These are phyloP conservation scores for Boletus eberwhitei DNA, from an alignment of 768 basidiomycete species.

Conservation along the genomic window DNA sequence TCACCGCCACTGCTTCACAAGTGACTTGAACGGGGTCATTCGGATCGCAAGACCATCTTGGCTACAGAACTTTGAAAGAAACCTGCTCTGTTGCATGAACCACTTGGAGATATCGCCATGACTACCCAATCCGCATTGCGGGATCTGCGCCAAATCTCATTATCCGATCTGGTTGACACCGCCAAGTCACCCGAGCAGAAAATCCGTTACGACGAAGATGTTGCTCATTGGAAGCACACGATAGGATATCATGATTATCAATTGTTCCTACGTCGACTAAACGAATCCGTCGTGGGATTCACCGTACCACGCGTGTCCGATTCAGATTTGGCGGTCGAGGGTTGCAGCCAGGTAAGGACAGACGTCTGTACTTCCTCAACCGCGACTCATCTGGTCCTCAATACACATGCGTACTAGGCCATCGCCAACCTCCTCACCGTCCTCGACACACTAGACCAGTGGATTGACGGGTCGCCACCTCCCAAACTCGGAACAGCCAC, in stretches of 20 bases:
- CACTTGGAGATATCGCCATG: conserved; percentile 5
- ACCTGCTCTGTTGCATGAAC: not conserved
- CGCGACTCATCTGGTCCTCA: not conserved
- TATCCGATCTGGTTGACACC: conserved; percentile 18
- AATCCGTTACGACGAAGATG: conserved; percentile 72
- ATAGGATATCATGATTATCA: conserved; percentile 71
- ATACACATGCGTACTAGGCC: conserved; percentile 35
- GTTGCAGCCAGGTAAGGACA: conserved; percentile 19
- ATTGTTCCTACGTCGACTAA: conserved; percentile 72
- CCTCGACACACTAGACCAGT: conserved; percentile 61
- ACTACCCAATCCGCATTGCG: conserved; percentile 14
- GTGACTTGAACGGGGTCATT: not conserved
- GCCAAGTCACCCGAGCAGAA: conserved; percentile 41
- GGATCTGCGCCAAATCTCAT: conserved; percentile 32
- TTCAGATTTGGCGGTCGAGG: not conserved
- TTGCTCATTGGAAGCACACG: conserved; percentile 68
- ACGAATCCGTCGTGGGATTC: conserved; percentile 71
- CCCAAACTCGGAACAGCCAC: conserved; percentile 44
- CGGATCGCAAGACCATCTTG: not conserved
- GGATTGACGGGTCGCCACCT: conserved; percentile 83
- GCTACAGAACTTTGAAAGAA: not conserved
- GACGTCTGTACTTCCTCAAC: not conserved
- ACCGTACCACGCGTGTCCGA: conserved; percentile 41
- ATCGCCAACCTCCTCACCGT: conserved; percentile 48
- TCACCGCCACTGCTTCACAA: not conserved